Evolutionary conservation across 306 rosid genomes (phyloP).

Genomic region (Fagus crenata): DNA sequence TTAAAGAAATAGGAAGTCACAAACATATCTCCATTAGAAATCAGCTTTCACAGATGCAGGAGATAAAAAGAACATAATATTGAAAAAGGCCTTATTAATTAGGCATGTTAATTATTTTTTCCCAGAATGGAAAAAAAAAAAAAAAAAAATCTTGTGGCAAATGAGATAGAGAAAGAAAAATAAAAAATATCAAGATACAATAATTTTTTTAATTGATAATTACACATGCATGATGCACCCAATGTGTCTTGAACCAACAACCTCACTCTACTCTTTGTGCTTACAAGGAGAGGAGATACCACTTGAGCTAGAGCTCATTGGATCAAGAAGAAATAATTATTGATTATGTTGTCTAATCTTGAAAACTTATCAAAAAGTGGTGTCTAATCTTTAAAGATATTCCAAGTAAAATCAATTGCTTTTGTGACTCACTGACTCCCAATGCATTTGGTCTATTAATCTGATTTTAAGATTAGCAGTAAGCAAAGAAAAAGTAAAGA

Average conservation of each 20-base stretch:
- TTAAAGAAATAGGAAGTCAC: not conserved
- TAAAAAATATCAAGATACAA: not conserved
- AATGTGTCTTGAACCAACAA: no score
- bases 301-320: no score
- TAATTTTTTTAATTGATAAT: not conserved
- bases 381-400: not conserved
- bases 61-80: constrained; percentile 17
- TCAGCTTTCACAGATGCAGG: constrained; percentile 1
- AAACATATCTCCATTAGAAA: not conserved
- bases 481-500: constrained; percentile 18
- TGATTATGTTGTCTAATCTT: no score
- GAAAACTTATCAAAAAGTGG: not conserved
- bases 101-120: not conserved
- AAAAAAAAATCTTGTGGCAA: not conserved
- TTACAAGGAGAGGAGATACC: no score
- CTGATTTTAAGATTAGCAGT: constrained; percentile 2
- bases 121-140: not conserved
- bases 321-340: no score
- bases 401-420: not conserved
- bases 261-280: no score
- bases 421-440: not conserved
- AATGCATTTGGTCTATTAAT: not conserved
- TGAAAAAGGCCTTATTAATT: constrained; percentile 2
- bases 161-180: not conserved
- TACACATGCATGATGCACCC: no score